phyloP scores from a whole-genome alignment of 2,329 filamentous ascomycete species.

The Cladosporium oxysporum region DNA sequence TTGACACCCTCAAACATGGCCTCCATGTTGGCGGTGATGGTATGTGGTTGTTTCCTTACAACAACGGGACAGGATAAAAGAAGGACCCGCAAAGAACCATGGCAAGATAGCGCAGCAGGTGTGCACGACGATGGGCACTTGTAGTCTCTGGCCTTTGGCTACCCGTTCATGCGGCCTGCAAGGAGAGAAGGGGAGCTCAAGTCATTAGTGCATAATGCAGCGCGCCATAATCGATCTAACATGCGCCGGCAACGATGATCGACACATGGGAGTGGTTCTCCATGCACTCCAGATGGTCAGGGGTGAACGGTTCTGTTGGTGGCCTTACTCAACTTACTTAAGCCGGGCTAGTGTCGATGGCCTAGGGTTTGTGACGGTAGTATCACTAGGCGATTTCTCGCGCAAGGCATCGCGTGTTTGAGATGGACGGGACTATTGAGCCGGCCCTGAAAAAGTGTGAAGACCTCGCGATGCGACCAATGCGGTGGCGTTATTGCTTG shows the following conservation, averaged over 20 bases:
- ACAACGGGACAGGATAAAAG: not conserved
- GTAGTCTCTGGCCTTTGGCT: not conserved
- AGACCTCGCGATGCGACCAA: not conserved
- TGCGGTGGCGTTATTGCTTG: constrained; percentile 2
- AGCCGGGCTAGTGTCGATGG: constrained; percentile 3
- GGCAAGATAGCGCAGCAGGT: not conserved
- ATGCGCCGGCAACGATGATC: constrained; percentile 3
- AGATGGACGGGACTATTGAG: not conserved
- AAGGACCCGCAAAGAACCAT: constrained; percentile 1
- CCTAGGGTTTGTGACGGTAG: constrained; percentile 2
- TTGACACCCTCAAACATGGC: not conserved
- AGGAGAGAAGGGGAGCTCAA: constrained; percentile 3
- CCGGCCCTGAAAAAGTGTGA: not conserved
- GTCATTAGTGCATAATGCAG: constrained; percentile 9
- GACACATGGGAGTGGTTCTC: not conserved
- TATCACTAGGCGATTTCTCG: not conserved
- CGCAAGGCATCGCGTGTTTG: constrained; percentile 8
- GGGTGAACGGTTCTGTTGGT: not conserved
- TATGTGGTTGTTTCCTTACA: not conserved
- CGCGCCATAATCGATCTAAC: constrained; percentile 5
- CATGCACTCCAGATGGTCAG: constrained; percentile 6
- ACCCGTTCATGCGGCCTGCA: constrained; percentile 2
- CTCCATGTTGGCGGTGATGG: not conserved
- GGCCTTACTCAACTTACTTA: not conserved
- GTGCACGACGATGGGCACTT: constrained; percentile 10